Evolutionary conservation across 495 filamentous ascomycete species (phyloP), one percentile per base, ranked within the genome.

Genomic region (Haplographium delicatum): DNA sequence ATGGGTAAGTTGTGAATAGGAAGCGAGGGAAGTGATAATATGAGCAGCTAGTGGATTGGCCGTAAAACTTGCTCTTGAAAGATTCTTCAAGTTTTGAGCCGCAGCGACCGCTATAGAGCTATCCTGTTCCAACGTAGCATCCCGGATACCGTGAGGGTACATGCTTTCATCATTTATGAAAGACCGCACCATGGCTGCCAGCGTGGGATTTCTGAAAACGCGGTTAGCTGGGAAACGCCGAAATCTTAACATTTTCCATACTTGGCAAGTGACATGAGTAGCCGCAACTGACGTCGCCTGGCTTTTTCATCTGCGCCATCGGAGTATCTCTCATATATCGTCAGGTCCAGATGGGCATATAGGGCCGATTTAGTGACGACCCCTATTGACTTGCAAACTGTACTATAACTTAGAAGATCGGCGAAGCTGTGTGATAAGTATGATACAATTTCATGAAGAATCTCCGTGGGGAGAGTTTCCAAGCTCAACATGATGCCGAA

Each of bases 371-470:
- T 43, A 1, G 46, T 30, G 15, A 41, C 31, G 2, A 39, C 31
- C 15, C 39, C 20, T 9, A 56, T 6, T 16, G 16, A n/a, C 18
- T 25, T 25, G 31, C 46, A 56, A 11, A 50, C 47, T 9, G 18
- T 16, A 25, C 46, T 56, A 34, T 38, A 56, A 26, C 39, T 44
- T 5, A 22, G 13, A 16, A 56, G 40, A n/a, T 50, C 39, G 16
- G 15, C 24, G 3, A 25, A 28, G 19, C 31, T 28, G n/a, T 8
- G 30, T 15, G 30, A 22, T 3, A 40, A 13, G 20, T 40, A 26
- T n/a, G 39, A 50, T 20, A 56, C 28, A 25, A 50, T 50, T 1
- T 50, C n/a, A 18, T 39, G 47, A 27, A 56, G 46, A 37, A 50
- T 41, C 18, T 50, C 46, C 18, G 1, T 45, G 1, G 53, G 53